Percentiles rank a stretch among this genome's conserved stretches.
Conservation (phyloP, 148 eudicot species). For the Fagopyrum tataricum region DNA sequence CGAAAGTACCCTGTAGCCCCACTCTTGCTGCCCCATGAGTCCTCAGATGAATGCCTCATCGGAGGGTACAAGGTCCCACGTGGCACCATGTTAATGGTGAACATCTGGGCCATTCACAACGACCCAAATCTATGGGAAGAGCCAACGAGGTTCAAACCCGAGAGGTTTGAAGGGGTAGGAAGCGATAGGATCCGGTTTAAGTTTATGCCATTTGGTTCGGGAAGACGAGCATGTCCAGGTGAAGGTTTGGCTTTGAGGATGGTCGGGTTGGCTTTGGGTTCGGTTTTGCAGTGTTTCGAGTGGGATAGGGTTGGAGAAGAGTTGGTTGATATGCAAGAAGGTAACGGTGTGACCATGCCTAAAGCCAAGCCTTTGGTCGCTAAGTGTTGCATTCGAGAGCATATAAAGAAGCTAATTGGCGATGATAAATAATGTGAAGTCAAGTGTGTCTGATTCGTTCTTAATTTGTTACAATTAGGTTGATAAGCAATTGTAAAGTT, state of each 20-base stretch:
- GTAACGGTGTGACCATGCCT: not conserved
- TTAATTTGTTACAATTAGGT: no score
- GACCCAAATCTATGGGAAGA: conserved; percentile 12
- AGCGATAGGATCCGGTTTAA: not conserved
- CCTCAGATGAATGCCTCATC: not conserved
- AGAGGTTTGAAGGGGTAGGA: conserved; percentile 11
- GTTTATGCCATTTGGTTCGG: conserved; percentile 9
- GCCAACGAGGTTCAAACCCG: conserved; percentile 9
- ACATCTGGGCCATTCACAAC: conserved; percentile 11
- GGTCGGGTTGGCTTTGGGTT: conserved; percentile 3
- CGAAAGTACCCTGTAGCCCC: conserved; percentile 8
- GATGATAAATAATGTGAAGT: not conserved
- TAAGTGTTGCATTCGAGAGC: conserved; percentile 3
- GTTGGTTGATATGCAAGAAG: conserved; percentile 12
- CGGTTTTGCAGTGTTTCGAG: conserved; percentile 11
- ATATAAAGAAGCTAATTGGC: not conserved
- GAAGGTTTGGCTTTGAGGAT: conserved; percentile 1
- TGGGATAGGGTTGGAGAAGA: conserved; percentile 13
- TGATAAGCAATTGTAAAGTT: no score
- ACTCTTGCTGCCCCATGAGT: not conserved
- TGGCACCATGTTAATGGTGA: conserved; percentile 5
- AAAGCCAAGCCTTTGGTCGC: conserved; percentile 5
- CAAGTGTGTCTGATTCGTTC: no score
- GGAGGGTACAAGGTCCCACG: conserved; percentile 7
- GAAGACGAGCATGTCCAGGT: not conserved